Evolutionary conservation across 202 grass and related monocot genomes (phyloP), one percentile per base, ranked within the genome.

Genomic region (Musa balbisiana): DNA sequence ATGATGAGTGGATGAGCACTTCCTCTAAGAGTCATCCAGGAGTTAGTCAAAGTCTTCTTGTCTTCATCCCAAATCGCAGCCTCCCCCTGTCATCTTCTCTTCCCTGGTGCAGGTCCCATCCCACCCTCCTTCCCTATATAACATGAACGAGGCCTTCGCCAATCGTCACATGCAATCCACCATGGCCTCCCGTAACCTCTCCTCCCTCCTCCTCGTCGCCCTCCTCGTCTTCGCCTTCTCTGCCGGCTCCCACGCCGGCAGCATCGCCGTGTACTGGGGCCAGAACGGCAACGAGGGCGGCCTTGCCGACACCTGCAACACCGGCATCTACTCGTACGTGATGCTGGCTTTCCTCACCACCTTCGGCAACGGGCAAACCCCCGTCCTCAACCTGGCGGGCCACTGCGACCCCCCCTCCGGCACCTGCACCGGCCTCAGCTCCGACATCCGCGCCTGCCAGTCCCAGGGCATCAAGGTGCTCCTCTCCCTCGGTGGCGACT

Each of bases 401-500:
- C 83, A 79, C 64, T 82, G 84, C 49, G 49, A 80, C 24, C 64
- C 76, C 11, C 17, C 62, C 5, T 55, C 52, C 8, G 84, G 76
- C 14, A 19, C 16, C 33, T 82, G 80, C 79, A 82, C 53, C 8
- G 11, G 22, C 71, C 65, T 83, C 49, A 54, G 49, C 51, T n/a
- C 21, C 64, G 66, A 81, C 52, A 81, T 81, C 77, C 19, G 76
- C 55, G 12, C 76, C 2, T 87, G 85, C 64, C 80, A 86, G 33
- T 16, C 55, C 22, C 55, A 59, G 15, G 81, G 80, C 14, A 51
- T 81, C 8, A 62, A 84, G 83, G 89, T 91, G 16, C 81, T 92
- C 49, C 87, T 89, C 52, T 83, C 79, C 80, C 68, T 92, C 69
- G 90, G 90, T 76, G 87, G 90, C 17, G 82, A 0, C 21, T 23